Evolutionary conservation across 768 basidiomycete genomes (phyloP).

Genomic region (Boletus fagicola): DNA sequence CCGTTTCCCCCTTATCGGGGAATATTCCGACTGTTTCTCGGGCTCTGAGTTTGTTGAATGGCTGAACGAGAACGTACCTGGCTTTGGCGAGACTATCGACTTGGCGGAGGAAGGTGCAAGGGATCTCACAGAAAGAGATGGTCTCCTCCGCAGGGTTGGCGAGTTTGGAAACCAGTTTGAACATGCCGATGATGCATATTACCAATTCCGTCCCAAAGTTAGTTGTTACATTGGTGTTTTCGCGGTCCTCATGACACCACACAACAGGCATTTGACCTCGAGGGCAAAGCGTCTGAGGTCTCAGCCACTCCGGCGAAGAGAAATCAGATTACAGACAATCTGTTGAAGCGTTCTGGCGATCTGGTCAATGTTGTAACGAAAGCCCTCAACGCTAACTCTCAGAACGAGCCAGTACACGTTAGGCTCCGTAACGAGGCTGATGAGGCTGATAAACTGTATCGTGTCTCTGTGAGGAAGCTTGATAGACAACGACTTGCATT

Average conservation of each 20-base stretch:
- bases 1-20: conserved; percentile 76
- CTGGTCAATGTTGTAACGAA: conserved; percentile 73
- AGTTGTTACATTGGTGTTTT: conserved; percentile 19
- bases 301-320: conserved; percentile 26
- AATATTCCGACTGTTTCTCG: conserved; percentile 82
- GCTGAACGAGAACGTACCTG: conserved; percentile 75
- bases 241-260: conserved; percentile 21
- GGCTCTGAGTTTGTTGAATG: conserved; percentile 89
- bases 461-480: conserved; percentile 74
- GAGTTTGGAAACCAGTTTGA: conserved; percentile 84
- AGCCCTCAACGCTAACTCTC: conserved; percentile 50
- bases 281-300: conserved; percentile 26
- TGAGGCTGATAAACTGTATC: conserved; percentile 76
- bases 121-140: conserved; percentile 52
- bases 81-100: conserved; percentile 75
- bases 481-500: conserved; percentile 83
- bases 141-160: conserved; percentile 68
- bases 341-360: conserved; percentile 67
- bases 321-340: conserved; percentile 46
- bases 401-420: conserved; percentile 64
- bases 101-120: conserved; percentile 69
- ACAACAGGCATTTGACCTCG: conserved; percentile 30
- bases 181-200: conserved; percentile 73
- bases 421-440: conserved; percentile 75
- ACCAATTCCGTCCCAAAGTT: conserved; percentile 82